Conservation (phyloP, 106 monocot species). For the Allium sativum region DNA sequence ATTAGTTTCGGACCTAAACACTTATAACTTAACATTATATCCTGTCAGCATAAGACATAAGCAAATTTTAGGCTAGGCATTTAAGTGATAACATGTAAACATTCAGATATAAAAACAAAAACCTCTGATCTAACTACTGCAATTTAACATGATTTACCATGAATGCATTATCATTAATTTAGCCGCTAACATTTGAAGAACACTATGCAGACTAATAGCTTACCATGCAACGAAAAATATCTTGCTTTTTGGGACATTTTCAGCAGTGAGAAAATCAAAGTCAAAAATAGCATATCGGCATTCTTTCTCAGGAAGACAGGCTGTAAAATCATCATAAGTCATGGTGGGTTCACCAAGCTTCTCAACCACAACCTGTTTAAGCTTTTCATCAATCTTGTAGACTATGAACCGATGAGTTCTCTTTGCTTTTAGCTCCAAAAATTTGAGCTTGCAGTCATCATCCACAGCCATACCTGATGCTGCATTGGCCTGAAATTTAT, state of each 20-base stretch:
- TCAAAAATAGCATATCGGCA: slow-evolving; percentile 25
- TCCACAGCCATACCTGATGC: slow-evolving; percentile 24
- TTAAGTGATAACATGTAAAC: too few relatives aligned
- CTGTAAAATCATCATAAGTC: slow-evolving; percentile 26
- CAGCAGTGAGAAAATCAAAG: slow-evolving; percentile 18
- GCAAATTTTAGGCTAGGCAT: neutral
- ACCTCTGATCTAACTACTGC: neutral
- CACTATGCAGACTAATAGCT: neutral
- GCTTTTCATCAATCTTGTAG: slow-evolving; percentile 30
- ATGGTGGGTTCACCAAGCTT: slow-evolving; percentile 18
- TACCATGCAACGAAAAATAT: slow-evolving; percentile 35
- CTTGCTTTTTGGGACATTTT: slow-evolving; percentile 34
- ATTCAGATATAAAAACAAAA: too few relatives aligned
- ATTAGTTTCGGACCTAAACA: too few relatives aligned
- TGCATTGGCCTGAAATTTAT: slow-evolving; percentile 19
- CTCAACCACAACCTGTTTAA: slow-evolving; percentile 23
- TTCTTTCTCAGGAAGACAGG: slow-evolving; percentile 18
- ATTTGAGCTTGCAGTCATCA: slow-evolving; percentile 31
- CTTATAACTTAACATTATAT: too few relatives aligned
- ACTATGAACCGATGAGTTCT: slow-evolving; percentile 25
- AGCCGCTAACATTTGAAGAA: neutral
- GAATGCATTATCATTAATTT: neutral
- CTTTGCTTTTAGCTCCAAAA: slow-evolving; percentile 26
- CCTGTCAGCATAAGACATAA: neutral
- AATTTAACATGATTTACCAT: neutral